These are phyloP conservation scores for Termitomyces sp. DNA, from an alignment of 768 basidiomycete species.

Conservation along the genomic window DNA sequence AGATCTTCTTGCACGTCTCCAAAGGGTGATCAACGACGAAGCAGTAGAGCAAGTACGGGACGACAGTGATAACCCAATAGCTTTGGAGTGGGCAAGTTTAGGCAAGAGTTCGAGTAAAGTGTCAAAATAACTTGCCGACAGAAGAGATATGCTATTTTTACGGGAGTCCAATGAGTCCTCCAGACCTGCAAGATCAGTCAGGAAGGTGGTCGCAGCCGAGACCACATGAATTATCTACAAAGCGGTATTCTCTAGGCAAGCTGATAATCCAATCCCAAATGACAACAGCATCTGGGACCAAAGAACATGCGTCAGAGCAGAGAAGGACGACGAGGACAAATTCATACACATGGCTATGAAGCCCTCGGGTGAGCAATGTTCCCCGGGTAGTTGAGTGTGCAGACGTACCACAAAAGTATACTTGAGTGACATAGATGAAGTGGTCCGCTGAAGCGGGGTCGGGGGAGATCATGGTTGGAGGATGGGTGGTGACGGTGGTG, in stretches of 20 bases:
- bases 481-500: conserved; percentile 22
- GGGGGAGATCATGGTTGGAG: conserved; percentile 10
- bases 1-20: conserved; percentile 64
- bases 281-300: conserved; percentile 62
- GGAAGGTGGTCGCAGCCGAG: conserved; percentile 17
- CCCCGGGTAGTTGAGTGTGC: conserved; percentile 15
- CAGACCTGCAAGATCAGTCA: conserved; percentile 47
- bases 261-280: conserved; percentile 85
- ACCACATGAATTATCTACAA: conserved; percentile 38
- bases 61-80: conserved; percentile 79
- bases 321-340: conserved; percentile 18
- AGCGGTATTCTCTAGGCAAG: conserved; percentile 71
- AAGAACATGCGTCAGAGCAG: conserved; percentile 21
- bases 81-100: conserved; percentile 27
- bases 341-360: conserved; percentile 65
- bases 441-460: conserved; percentile 53
- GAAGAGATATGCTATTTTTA: conserved; percentile 79
- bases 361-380: conserved; percentile 23
- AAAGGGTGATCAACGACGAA: conserved; percentile 66
- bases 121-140: conserved; percentile 54
- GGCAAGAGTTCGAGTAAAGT: conserved; percentile 7
- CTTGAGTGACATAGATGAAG: conserved; percentile 77
- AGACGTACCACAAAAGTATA: conserved; percentile 81
- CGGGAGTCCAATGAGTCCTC: conserved; percentile 81
- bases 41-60: conserved; percentile 72